Base-by-base conservation (phyloP, 768 basidiomycete genomes). In the Russula foetens region DNA sequence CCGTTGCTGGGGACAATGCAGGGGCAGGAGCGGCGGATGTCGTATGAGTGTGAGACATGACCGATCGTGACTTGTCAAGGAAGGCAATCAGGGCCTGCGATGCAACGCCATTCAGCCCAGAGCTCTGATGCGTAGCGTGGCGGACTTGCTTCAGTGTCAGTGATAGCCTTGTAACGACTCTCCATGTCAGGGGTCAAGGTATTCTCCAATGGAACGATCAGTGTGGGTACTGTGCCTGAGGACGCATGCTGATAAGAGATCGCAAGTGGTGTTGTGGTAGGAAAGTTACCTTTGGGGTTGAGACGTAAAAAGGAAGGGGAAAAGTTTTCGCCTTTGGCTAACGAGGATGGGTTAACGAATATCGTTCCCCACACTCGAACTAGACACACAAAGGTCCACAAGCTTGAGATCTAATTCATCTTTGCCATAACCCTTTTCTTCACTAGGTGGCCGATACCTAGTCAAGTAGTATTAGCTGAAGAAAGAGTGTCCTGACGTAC, bases 201-300 rank as follows among this genome's bases (percentile, higher is more conserved):
- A 64, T 88, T 84, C 64, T 84, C 74, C 12, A 92, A 76, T 0
- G 92, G 92, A n/a, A 93, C 92, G 28, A 93, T 84, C 53, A 94
- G 74, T 3, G 88, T 88, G 12, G 92, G 92, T 4, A 93, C 80
- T 24, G 86, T 89, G 7, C 83, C 90, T 91, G 65, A 56, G n/a
- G 49, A 63, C 31, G 24, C 11, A 6, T n/a, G 2, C 52, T 29
- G 21, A 44, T 57, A 47, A 58, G 38, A 21, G 28, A 45, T 15
- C 45, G 41, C n/a, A 41, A 7, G 12, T 21, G 19, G 9, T n/a
- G 23, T 23, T 12, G 8, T 19, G 41, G 19, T 23, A 35, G 8
- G 35, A 35, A 35, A 66, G 73, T 11, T 68, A 84, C 90, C 92
- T 70, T 86, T 84, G 48, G 84, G 78, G 70, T 89, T 94, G 70